These are phyloP conservation scores for Fusarium veterinarium DNA, from an alignment of 2,329 filamentous ascomycete genomes.

Conservation along the genomic window DNA sequence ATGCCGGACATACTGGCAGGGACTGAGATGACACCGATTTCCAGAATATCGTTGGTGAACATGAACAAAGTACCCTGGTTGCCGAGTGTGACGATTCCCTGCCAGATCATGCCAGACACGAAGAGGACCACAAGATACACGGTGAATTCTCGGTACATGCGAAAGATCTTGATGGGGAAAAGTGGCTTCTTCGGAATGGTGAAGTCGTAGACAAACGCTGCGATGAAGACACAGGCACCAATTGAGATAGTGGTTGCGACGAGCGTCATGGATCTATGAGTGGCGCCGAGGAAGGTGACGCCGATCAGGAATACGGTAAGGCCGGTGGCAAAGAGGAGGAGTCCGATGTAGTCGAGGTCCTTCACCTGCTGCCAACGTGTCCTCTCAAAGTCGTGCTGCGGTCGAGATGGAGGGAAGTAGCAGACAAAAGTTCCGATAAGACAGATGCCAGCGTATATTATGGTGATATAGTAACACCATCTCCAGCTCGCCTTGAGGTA, in stretches of 20 bases:
- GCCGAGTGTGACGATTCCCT: neutral
- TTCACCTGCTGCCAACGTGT: slow-evolving; percentile 20
- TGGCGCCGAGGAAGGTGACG: neutral
- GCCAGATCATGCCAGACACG: slow-evolving; percentile 15
- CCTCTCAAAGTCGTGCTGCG: slow-evolving; percentile 15
- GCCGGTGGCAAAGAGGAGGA: slow-evolving; percentile 6
- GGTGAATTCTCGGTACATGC: slow-evolving; percentile 11
- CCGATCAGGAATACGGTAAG: slow-evolving; percentile 3
- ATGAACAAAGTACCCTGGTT: slow-evolving; percentile 14
- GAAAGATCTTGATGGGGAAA: slow-evolving; percentile 6
- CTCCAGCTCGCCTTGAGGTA: slow-evolving; percentile 12
- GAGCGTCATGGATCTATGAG: slow-evolving; percentile 1
- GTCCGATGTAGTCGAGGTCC: slow-evolving; percentile 13
- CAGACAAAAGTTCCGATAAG: slow-evolving; percentile 5
- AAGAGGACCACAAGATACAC: slow-evolving; percentile 11
- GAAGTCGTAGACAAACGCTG: slow-evolving; percentile 13
- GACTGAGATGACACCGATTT: slow-evolving; percentile 6
- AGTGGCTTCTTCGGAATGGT: slow-evolving; percentile 2
- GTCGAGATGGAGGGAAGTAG: slow-evolving; percentile 13
- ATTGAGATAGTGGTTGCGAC: slow-evolving; percentile 3
- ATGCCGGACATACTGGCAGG: neutral
- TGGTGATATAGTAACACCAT: slow-evolving; percentile 21
- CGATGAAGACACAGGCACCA: slow-evolving; percentile 6
- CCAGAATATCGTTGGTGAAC: slow-evolving; percentile 7
- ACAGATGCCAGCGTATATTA: slow-evolving; percentile 5